Percentiles rank a stretch among this genome's conserved stretches.
Conservation (phyloP, 768 basidiomycete species). For the Lactarius sp. region DNA sequence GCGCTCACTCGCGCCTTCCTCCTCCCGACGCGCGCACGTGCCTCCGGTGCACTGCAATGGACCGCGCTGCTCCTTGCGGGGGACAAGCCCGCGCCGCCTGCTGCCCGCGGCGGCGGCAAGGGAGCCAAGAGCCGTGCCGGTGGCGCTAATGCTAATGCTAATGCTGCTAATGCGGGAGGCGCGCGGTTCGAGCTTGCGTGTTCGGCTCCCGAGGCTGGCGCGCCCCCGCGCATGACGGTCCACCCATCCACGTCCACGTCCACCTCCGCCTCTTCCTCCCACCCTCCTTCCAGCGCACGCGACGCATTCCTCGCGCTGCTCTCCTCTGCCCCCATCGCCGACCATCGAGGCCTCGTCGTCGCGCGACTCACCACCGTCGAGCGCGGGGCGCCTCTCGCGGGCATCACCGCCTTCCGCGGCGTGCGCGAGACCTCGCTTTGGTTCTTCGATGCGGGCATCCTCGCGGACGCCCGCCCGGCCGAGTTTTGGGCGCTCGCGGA, state of each 20-base stretch:
- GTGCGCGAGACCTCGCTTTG: constrained; percentile 68
- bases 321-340: neutral
- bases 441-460: constrained; percentile 62
- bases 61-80: constrained; percentile 58
- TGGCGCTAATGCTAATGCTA: no score
- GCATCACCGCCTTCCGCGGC: constrained; percentile 64
- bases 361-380: constrained; percentile 3
- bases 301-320: constrained; percentile 13
- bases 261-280: constrained; percentile 39
- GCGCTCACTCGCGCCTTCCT: constrained; percentile 58
- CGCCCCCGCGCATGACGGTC: constrained; percentile 36
- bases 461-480: constrained; percentile 74
- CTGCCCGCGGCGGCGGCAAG: constrained; percentile 31
- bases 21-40: constrained; percentile 68
- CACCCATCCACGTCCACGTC: constrained; percentile 37
- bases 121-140: constrained; percentile 4
- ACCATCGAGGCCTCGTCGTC: neutral
- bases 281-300: constrained; percentile 26
- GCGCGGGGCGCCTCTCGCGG: constrained; percentile 42
- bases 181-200: constrained; percentile 24
- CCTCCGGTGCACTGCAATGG: constrained; percentile 55
- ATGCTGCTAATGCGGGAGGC: neutral
- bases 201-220: constrained; percentile 28
- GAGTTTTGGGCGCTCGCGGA: constrained; percentile 68
- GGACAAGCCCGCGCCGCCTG: constrained; percentile 38